Evolutionary conservation across 345 rosid genomes (phyloP).

Genomic region (Acer campestre): DNA sequence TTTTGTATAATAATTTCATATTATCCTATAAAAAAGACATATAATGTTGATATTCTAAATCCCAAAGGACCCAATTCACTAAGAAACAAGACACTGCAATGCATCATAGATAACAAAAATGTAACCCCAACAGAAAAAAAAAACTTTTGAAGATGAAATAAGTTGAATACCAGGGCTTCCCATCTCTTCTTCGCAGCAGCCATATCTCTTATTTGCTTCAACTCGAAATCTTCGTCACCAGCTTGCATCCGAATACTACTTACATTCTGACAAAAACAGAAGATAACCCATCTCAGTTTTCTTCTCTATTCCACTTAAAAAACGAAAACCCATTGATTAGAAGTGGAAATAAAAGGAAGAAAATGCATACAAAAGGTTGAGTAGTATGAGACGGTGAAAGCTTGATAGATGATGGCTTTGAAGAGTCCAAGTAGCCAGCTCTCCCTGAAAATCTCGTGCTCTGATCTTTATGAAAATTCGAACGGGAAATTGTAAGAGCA

Average conservation of each 20-base stretch:
- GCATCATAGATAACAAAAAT: neutral
- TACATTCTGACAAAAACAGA: conserved; percentile 35
- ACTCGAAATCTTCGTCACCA: conserved; percentile 65
- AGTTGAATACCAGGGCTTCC: conserved; percentile 71
- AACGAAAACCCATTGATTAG: conserved; percentile 3
- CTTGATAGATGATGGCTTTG: conserved; percentile 24
- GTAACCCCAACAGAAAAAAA: neutral
- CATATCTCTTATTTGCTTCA: conserved; percentile 91
- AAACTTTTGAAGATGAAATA: neutral
- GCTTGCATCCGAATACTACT: conserved; percentile 59
- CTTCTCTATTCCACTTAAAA: neutral
- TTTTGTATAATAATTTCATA: neutral
- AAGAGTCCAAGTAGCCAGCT: conserved; percentile 22
- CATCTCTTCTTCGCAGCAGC: conserved; percentile 95
- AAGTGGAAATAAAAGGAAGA: conserved; percentile 13
- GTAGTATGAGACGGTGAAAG: conserved; percentile 13
- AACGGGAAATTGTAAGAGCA: conserved; percentile 22
- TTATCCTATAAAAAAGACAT: neutral
- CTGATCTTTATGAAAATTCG: conserved; percentile 14
- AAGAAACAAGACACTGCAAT: neutral
- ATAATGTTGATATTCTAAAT: neutral
- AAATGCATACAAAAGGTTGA: conserved; percentile 30
- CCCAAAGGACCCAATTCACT: neutral
- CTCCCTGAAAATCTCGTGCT: conserved; percentile 13
- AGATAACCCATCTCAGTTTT: conserved; percentile 5